A percentile compares a stretch with the other conserved stretches of the same genome.
Evolutionary conservation across 2,329 filamentous ascomycete species (phyloP).

Genomic region (Ascochyta rabiei): DNA sequence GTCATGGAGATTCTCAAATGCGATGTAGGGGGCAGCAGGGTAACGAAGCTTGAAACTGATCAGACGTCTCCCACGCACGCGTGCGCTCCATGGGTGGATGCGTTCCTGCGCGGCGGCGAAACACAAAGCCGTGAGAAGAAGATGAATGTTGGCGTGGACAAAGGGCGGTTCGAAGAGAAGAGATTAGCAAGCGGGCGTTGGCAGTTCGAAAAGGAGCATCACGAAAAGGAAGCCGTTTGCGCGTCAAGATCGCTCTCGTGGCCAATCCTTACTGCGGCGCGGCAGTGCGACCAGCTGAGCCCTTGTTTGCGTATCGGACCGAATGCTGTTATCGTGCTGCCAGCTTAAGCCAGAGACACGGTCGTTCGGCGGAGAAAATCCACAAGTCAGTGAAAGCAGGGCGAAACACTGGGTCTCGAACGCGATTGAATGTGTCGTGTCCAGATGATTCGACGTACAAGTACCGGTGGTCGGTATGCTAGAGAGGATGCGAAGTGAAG

Average conservation of each 20-base stretch:
- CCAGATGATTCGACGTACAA: constrained; percentile 15
- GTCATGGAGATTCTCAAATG: constrained; percentile 11
- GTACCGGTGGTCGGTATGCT: constrained; percentile 21
- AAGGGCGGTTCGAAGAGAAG: neutral
- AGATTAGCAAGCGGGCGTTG: constrained; percentile 4
- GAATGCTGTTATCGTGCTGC: constrained; percentile 37
- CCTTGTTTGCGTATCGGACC: constrained; percentile 37
- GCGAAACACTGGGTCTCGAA: constrained; percentile 35
- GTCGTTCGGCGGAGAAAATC: constrained; percentile 25
- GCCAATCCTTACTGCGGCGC: constrained; percentile 30
- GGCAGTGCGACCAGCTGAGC: constrained; percentile 33
- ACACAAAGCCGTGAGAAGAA: constrained; percentile 1
- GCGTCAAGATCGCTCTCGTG: constrained; percentile 16
- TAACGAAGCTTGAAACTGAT: constrained; percentile 6
- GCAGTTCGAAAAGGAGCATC: constrained; percentile 31
- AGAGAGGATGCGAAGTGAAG: constrained; percentile 19
- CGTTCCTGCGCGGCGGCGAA: constrained; percentile 22
- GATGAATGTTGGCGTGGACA: constrained; percentile 9
- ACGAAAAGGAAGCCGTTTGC: constrained; percentile 19
- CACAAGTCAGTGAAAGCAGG: constrained; percentile 26
- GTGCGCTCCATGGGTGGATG: constrained; percentile 22
- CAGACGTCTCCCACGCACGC: constrained; percentile 15
- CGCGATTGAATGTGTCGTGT: constrained; percentile 21
- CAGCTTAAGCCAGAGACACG: constrained; percentile 34
- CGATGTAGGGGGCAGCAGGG: constrained; percentile 5